phyloP scores from a whole-genome alignment of 2,329 filamentous ascomycete species.

The Sporothrix curviconia region DNA sequence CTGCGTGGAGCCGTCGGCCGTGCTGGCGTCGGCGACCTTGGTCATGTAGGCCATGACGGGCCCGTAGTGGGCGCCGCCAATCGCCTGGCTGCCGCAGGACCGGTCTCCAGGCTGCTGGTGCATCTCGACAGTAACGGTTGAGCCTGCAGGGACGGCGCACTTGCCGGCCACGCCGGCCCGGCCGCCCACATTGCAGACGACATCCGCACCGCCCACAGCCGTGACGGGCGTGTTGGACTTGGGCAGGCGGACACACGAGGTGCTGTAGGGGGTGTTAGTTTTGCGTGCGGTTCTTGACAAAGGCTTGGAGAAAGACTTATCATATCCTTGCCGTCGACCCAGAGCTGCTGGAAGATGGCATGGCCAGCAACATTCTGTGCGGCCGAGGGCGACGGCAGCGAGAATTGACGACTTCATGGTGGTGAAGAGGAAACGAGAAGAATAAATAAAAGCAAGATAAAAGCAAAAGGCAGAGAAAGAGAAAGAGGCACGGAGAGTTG shows the following conservation, averaged over 20 bases:
- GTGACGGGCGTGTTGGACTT: constrained; percentile 45
- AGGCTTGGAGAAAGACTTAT: constrained; percentile 21
- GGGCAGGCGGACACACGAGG: constrained; percentile 42
- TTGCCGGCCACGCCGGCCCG: constrained; percentile 31
- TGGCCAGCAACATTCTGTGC: constrained; percentile 37
- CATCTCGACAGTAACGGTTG: constrained; percentile 50
- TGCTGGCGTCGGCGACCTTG: constrained; percentile 40
- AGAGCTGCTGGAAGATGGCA: constrained; percentile 47
- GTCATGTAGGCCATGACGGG: constrained; percentile 43
- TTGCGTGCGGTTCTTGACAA: not conserved
- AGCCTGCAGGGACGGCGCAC: constrained; percentile 42
- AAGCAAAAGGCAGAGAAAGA: not conserved
- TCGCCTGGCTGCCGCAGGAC: constrained; percentile 39
- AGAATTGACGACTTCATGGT: constrained; percentile 1
- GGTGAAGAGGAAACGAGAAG: not conserved
- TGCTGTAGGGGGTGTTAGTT: not conserved
- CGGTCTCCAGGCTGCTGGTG: constrained; percentile 41
- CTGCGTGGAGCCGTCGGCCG: constrained; percentile 34
- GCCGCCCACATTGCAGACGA: constrained; percentile 40
- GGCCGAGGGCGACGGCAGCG: constrained; percentile 21
- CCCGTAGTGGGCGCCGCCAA: constrained; percentile 47
- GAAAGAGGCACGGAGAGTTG: too few relatives aligned
- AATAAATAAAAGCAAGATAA: not conserved
- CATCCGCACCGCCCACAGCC: constrained; percentile 35
- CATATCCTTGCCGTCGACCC: constrained; percentile 38